Evolutionary conservation across 2,329 filamentous ascomycete species (phyloP).

Genomic region (Aspergillus awamori): DNA sequence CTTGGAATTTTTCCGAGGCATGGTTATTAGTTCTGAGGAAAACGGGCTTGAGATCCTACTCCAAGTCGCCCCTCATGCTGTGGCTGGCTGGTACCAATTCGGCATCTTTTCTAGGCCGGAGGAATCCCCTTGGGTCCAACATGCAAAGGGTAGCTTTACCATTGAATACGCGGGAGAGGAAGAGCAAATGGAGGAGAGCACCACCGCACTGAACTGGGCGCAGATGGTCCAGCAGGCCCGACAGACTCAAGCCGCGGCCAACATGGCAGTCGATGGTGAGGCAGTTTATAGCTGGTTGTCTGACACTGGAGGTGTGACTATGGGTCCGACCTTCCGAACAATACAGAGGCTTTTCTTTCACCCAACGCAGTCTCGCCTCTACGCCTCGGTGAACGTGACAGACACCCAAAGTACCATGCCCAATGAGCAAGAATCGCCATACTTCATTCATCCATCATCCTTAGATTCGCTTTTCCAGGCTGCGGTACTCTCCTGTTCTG

Average conservation of each 20-base stretch:
- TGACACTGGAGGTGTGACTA: slow-evolving; percentile 21
- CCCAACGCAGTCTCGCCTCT: slow-evolving; percentile 13
- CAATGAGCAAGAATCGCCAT: slow-evolving; percentile 19
- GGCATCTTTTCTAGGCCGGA: slow-evolving; percentile 23
- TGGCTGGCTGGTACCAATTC: slow-evolving; percentile 26
- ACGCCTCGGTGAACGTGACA: slow-evolving; percentile 17
- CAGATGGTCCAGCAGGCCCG: too few relatives aligned
- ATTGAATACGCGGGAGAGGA: neutral
- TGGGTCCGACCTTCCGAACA: slow-evolving; percentile 24
- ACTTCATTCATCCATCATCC: slow-evolving; percentile 26
- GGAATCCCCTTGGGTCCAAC: slow-evolving; percentile 19
- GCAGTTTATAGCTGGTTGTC: slow-evolving; percentile 26
- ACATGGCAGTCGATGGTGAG: neutral
- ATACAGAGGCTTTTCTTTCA: slow-evolving; percentile 5
- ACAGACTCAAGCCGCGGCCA: too few relatives aligned
- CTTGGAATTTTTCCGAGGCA: slow-evolving; percentile 17
- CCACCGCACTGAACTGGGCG: too few relatives aligned
- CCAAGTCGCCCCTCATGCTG: slow-evolving; percentile 19
- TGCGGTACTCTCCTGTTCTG: slow-evolving; percentile 23
- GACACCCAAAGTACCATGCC: slow-evolving; percentile 23
- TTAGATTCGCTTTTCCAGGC: slow-evolving; percentile 28
- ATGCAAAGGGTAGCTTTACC: slow-evolving; percentile 23
- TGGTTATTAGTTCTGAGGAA: slow-evolving; percentile 25
- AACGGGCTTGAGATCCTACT: slow-evolving; percentile 24
- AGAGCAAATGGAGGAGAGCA: too few relatives aligned